phyloP scores from a whole-genome alignment of 202 grass and related monocot genomes.

The Brachypodium distachyon region DNA sequence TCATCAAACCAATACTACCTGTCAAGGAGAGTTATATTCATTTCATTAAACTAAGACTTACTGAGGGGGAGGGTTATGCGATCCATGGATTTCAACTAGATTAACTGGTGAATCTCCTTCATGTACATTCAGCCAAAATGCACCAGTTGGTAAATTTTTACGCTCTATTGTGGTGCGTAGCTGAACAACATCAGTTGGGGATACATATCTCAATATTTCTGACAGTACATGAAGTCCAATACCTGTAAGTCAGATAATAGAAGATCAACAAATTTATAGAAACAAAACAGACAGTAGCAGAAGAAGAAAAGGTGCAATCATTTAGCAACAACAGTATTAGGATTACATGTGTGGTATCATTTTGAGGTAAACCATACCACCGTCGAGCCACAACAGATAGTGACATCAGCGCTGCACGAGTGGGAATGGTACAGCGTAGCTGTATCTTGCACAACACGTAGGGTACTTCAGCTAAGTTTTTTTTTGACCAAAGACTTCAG shows the following conservation, averaged over 20 bases:
- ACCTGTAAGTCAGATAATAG: constrained; percentile 27
- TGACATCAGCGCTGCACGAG: too few relatives aligned
- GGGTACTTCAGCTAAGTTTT: too few relatives aligned
- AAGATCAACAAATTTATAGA: neutral
- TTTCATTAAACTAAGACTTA: constrained; percentile 33
- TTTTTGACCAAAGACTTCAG: too few relatives aligned
- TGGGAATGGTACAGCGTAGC: too few relatives aligned
- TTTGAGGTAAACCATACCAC: too few relatives aligned
- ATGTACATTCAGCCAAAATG: constrained; percentile 46
- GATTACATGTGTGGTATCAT: neutral
- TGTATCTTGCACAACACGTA: too few relatives aligned
- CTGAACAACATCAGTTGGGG: constrained; percentile 60
- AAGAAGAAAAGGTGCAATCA: neutral
- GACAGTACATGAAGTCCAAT: constrained; percentile 61
- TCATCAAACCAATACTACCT: constrained; percentile 17
- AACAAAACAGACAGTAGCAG: neutral
- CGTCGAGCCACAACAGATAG: too few relatives aligned
- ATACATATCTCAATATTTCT: constrained; percentile 52
- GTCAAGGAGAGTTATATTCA: constrained; percentile 10
- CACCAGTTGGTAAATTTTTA: constrained; percentile 69
- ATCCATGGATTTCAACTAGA: constrained; percentile 47
- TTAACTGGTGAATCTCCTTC: constrained; percentile 27
- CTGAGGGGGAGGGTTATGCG: constrained; percentile 25
- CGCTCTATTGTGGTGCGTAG: constrained; percentile 25
- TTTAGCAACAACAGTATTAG: neutral